Conservation (phyloP, 257 asterid genomes). For the Solanum arcanum region DNA sequence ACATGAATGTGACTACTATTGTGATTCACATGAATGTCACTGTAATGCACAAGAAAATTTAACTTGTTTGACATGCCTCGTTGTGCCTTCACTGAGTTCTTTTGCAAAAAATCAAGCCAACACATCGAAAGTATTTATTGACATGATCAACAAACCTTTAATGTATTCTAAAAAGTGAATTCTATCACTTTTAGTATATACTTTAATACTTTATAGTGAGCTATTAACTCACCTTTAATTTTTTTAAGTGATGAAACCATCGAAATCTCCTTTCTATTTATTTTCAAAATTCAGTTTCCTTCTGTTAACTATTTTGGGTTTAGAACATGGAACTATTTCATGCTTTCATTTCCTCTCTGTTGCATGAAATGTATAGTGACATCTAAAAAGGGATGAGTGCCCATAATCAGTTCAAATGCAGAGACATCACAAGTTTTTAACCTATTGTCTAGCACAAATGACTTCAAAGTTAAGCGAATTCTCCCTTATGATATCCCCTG, state of each 20-base stretch:
- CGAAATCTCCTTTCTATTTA: neutral
- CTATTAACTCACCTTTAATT: no score
- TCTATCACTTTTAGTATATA: no score
- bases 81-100: neutral
- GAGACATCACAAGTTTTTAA: slow-evolving; percentile 7
- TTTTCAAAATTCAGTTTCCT: neutral
- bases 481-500: neutral
- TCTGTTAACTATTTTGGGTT: no score
- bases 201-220: no score
- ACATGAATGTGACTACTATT: no score
- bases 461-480: neutral
- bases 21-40: no score
- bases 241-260: no score
- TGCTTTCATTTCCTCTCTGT: neutral
- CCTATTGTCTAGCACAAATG: neutral
- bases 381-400: neutral
- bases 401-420: neutral
- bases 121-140: neutral
- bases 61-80: neutral
- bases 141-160: neutral
- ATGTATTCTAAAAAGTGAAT: no score
- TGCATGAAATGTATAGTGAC: neutral
- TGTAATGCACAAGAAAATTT: neutral
- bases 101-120: neutral
- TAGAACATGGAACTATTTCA: no score